phyloP scores from a whole-genome alignment of 176 grass and related monocot species.

The Chloris gayana region DNA sequence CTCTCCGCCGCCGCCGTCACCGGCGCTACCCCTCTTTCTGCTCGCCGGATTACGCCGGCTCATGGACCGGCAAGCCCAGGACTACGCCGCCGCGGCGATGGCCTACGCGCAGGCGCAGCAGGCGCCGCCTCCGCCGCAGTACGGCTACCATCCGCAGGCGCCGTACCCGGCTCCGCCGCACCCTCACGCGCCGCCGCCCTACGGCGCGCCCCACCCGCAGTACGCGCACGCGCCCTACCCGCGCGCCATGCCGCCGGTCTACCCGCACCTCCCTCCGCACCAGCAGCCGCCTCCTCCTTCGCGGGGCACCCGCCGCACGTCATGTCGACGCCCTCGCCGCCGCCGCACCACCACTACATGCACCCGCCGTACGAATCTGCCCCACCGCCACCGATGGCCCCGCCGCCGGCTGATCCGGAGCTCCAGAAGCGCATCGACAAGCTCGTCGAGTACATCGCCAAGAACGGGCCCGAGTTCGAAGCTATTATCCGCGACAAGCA shows the following conservation, averaged over 20 bases:
- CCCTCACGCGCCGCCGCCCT: conserved; percentile 49
- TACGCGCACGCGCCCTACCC: conserved; percentile 66
- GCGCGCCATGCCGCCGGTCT: conserved; percentile 55
- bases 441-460: conserved; percentile 90
- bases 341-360: conserved; percentile 51
- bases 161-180: conserved; percentile 67
- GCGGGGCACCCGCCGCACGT: conserved; percentile 57
- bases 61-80: conserved; percentile 88
- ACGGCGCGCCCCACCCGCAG: conserved; percentile 60
- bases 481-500: conserved; percentile 95
- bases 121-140: conserved; percentile 52
- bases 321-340: conserved; percentile 42
- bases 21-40: conserved; percentile 10
- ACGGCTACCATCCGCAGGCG: conserved; percentile 83
- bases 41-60: background rate
- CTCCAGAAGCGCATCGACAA: conserved; percentile 98
- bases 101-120: conserved; percentile 84
- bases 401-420: conserved; percentile 76
- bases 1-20: conserved; percentile 35
- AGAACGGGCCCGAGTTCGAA: conserved; percentile 93
- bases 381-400: conserved; percentile 49
- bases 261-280: conserved; percentile 59
- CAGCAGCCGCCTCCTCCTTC: conserved; percentile 43
- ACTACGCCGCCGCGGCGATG: conserved; percentile 76
- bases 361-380: conserved; percentile 61